Conservation (phyloP, 345 rosid species). For the Eucalyptus pumila region DNA sequence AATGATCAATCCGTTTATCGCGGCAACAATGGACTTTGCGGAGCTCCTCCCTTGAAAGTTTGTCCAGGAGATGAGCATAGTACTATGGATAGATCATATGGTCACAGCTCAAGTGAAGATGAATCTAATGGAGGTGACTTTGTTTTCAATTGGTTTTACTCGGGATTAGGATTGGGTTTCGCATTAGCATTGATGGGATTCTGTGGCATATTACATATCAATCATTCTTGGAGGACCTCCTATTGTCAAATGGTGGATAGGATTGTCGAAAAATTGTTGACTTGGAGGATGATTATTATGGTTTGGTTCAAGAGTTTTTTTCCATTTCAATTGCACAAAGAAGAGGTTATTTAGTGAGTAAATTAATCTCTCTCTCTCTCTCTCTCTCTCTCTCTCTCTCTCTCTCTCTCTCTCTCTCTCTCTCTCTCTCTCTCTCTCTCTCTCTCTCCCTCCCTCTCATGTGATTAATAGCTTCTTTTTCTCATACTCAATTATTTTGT, state of each 20-base stretch:
- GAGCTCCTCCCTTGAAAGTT: neutral
- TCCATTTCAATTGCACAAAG: accelerated
- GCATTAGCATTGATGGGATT: accelerated
- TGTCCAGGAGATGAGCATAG: neutral
- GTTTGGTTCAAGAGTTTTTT: neutral
- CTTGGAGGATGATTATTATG: accelerated
- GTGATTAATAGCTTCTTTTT: too few species aligned
- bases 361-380: too few species aligned
- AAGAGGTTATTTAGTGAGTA: too few species aligned
- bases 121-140: accelerated
- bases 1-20: accelerated
- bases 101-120: accelerated
- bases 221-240: neutral
- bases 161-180: accelerated
- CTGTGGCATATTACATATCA: accelerated
- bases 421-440: too few species aligned
- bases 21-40: accelerated
- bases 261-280: neutral
- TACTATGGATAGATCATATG: accelerated
- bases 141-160: neutral
- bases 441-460: too few species aligned
- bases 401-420: too few species aligned
- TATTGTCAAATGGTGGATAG: accelerated
- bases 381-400: too few species aligned
- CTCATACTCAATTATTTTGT: neutral